Base-by-base conservation (phyloP, 176 grass and related monocot genomes). In the Oryza meridionalis region DNA sequence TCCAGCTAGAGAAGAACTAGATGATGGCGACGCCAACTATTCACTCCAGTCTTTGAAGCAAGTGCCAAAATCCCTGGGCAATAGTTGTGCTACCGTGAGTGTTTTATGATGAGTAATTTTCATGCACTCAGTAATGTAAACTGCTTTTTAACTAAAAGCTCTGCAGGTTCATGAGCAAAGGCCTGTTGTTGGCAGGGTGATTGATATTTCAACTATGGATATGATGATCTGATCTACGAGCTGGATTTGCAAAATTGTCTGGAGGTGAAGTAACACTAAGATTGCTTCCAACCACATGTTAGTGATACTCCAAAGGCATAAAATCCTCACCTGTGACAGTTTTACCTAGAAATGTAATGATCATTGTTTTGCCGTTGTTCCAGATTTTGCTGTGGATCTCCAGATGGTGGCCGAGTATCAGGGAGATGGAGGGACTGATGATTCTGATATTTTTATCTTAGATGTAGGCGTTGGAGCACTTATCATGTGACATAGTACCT, bases 101-200 rank as follows among this genome's bases (percentile, higher is more conserved):
- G 15, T 22, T 80, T 78, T 80, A 45, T 70, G 58, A 24, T 70
- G 43, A 6, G 6, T 38, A 61, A 63, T 33, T 74, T 67, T 64
- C 7, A 61, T 79, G n/a, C 47, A 37, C 4, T 53, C 22, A 31
- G 76, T 87, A 80, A 45, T 13, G 51, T 26, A 37, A 68, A 25
- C 61, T 76, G 50, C 51, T 62, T 47, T 51, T 50, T 79, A 50
- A 76, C 75, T 73, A 22, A 38, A 21, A 25, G 65, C 76, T 25
- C 32, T 86, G 83, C 84, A 89, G 89, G 84, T 93, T 90, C 91
- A 90, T 50, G 82, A 93, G 88, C 91, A 93, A 70, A 79, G 91
- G 84, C 85, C 84, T 85, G 91, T 93, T 87, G 91, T 88, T 82
- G 88, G 84, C 40, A 88, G 84, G 91, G 77, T 81, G 82, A 84